Conservation (phyloP, 164 flowering plant species). For the Macadamia integrifolia region DNA sequence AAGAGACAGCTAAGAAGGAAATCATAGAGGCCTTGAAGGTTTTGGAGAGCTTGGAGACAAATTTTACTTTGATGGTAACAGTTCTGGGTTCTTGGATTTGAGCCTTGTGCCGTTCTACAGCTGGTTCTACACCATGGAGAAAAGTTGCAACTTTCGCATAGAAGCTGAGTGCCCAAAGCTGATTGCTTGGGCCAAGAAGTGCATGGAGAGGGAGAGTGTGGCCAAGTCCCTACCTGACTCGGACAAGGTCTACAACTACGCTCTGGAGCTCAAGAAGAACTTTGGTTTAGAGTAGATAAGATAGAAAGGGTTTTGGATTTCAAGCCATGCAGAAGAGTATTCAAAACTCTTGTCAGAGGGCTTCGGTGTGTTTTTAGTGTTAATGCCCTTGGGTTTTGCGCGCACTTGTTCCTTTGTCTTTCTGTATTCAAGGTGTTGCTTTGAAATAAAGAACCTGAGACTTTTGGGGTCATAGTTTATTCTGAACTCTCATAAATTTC, state of each 20-base stretch:
- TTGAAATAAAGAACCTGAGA: too few species aligned
- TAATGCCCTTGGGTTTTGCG: too few species aligned
- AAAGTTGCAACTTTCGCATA: slow-evolving; percentile 1
- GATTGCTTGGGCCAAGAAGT: slow-evolving; percentile 10
- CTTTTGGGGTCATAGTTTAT: too few species aligned
- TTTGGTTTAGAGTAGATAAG: too few species aligned
- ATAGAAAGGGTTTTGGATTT: too few species aligned
- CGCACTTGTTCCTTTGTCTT: too few species aligned
- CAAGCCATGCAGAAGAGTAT: too few species aligned
- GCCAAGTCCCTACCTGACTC: slow-evolving; percentile 9
- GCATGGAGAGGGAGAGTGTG: slow-evolving; percentile 10
- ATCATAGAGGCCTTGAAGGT: slow-evolving; percentile 5
- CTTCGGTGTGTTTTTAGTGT: too few species aligned
- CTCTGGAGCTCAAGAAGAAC: background rate
- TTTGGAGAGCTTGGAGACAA: slow-evolving; percentile 12
- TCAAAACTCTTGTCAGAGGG: too few species aligned
- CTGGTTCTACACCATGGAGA: slow-evolving; percentile 2
- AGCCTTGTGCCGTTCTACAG: background rate
- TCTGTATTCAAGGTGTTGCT: too few species aligned
- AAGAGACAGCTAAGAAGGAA: slow-evolving; percentile 8
- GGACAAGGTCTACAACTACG: background rate
- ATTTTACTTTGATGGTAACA: too few species aligned
- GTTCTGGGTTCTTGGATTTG: slow-evolving; percentile 2
- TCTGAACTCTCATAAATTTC: too few species aligned
- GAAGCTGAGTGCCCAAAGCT: slow-evolving; percentile 12